Evolutionary conservation across 2,329 filamentous ascomycete species (phyloP).

Genomic region (Diaporthe batatas): DNA sequence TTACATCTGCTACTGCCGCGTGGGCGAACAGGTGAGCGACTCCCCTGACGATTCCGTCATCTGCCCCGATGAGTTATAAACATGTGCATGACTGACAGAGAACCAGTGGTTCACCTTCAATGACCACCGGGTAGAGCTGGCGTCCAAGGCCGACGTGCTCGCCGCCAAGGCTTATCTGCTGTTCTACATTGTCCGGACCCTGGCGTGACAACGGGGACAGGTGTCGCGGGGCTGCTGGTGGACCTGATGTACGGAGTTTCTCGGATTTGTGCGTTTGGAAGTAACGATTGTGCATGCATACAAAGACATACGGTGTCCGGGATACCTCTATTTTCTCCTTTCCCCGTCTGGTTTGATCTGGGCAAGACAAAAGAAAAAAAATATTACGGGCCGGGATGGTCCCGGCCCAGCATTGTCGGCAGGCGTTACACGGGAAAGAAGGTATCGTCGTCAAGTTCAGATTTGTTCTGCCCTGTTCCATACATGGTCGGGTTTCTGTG

Average conservation of each 20-base stretch:
- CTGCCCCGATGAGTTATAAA: not conserved
- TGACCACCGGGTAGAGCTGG: conserved; percentile 90
- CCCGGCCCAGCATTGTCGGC: conserved; percentile 20
- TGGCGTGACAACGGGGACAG: conserved; percentile 55
- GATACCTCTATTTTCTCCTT: not conserved
- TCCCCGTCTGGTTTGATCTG: not conserved
- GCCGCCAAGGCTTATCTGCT: conserved; percentile 89
- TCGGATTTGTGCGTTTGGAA: conserved; percentile 20
- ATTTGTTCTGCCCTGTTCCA: conserved; percentile 20
- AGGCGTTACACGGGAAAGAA: conserved; percentile 31
- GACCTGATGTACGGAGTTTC: conserved; percentile 33
- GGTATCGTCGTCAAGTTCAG: conserved; percentile 4
- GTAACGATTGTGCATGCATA: conserved; percentile 24
- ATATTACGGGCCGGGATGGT: not conserved
- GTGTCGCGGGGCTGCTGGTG: conserved; percentile 23
- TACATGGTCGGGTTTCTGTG: conserved; percentile 12
- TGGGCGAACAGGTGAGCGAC: conserved; percentile 75
- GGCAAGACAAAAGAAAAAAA: conserved; percentile 16
- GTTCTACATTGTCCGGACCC: conserved; percentile 82
- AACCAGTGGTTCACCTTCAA: conserved; percentile 93
- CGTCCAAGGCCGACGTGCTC: conserved; percentile 86
- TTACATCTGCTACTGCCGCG: conserved; percentile 89
- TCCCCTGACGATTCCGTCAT: not conserved
- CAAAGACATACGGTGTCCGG: conserved; percentile 27
- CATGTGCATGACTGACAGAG: conserved; percentile 31